phyloP scores from a whole-genome alignment of 106 monocot genomes.

The Cymbidium sinense region DNA sequence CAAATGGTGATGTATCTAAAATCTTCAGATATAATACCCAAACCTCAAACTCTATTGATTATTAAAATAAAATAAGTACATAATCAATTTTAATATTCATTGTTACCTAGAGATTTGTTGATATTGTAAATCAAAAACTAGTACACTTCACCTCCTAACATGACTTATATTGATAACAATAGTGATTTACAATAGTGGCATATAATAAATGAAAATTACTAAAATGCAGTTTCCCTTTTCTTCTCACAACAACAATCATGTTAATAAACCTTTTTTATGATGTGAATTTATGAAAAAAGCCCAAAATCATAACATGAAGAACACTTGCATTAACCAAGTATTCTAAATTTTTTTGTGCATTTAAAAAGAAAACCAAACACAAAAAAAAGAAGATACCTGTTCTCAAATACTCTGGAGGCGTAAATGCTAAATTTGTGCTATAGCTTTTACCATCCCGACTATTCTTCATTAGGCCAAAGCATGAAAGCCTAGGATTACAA shows the following conservation, averaged over 20 bases:
- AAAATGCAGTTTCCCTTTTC: background rate
- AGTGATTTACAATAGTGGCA: background rate
- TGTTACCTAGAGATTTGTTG: background rate
- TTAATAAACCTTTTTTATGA: background rate
- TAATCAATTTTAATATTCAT: background rate
- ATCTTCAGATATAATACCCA: background rate
- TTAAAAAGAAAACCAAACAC: slow-evolving; percentile 24
- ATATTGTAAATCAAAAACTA: background rate
- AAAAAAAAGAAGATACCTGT: slow-evolving; percentile 52
- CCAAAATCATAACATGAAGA: background rate
- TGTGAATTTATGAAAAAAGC: background rate
- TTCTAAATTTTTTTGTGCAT: background rate
- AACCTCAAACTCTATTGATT: background rate
- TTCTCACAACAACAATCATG: background rate
- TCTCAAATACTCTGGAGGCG: slow-evolving; percentile 90
- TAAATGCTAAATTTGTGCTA: slow-evolving; percentile 59
- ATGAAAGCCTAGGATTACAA: slow-evolving; percentile 50
- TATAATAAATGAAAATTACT: background rate
- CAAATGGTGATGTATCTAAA: background rate
- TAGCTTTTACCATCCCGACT: slow-evolving; percentile 67
- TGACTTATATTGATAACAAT: background rate
- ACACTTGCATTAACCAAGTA: background rate
- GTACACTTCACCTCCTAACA: background rate
- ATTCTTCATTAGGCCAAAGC: slow-evolving; percentile 61
- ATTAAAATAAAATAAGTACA: background rate